Base-by-base conservation (phyloP, 768 basidiomycete species). In the Leccinellum luteum region DNA sequence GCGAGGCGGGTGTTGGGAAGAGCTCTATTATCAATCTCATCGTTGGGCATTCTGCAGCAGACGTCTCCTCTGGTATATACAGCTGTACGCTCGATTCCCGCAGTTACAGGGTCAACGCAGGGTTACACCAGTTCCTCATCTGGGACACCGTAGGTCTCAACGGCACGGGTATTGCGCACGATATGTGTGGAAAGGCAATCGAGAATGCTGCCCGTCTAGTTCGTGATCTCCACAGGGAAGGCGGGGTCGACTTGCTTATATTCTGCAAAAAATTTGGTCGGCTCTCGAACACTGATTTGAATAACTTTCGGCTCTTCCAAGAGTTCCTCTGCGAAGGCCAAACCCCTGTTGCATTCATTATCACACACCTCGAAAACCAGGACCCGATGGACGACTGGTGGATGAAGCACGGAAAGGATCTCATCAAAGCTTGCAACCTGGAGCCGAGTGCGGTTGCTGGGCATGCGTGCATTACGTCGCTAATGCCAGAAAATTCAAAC, bases 1-100 rank as follows among this genome's bases (percentile, higher is more conserved):
- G 78, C 6, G 76, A 78, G 48, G 61, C 73, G 0, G 78, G 78
- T 28, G 58, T 48, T n/a, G 73, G 74, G 45, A 80, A 80, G 57
- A 75, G 75, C 52, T 75, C 75, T 0, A 56, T 79, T 45, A 59
- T 79, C 57, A 79, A 79, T 60, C 72, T 80, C 60, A 28, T 79
- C 25, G 52, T 59, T n/a, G 71, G 68, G 6, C 17, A 48, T 0
- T 19, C 59, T 0, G 50, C 54, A 4, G 76, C 76, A 3, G 9
- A 31, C 0, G 61, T 69, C 10, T 75, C 75, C 7, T 62, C 57
- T 35, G 31, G 54, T 7, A 59, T 72, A 9, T 27, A 54, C 0
- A 70, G 75, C 9, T 76, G 71, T 59, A 79, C 79, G 0, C 66
- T 78, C 45, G 47, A 64, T 2, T 66, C 55, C 35, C 50, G 53